Conservation (phyloP, 208 protist genomes). For the Leptomonas pyrrhocoris region DNA sequence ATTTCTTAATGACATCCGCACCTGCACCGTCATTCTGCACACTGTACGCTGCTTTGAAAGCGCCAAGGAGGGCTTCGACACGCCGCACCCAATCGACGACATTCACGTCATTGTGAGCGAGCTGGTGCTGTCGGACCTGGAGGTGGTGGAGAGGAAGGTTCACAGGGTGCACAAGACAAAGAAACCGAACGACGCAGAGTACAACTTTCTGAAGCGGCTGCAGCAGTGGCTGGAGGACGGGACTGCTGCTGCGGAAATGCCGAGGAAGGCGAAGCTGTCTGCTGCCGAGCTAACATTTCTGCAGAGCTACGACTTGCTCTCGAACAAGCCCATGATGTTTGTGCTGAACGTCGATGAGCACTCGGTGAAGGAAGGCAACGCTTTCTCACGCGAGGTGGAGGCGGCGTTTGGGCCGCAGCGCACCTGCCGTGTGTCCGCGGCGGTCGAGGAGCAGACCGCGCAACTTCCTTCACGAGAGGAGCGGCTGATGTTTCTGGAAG, state of each 20-base stretch:
- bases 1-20: conserved; percentile 87
- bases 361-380: conserved; percentile 59
- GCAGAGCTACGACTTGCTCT: conserved; percentile 69
- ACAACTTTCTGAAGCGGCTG: conserved; percentile 48
- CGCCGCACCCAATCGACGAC: conserved; percentile 77
- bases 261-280: conserved; percentile 13
- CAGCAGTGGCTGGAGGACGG: conserved; percentile 67
- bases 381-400: conserved; percentile 58
- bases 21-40: conserved; percentile 82
- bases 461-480: conserved; percentile 71
- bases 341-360: conserved; percentile 86
- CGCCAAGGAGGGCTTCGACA: conserved; percentile 79
- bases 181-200: conserved; percentile 46
- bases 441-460: conserved; percentile 83
- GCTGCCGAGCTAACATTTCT: conserved; percentile 35
- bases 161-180: conserved; percentile 51
- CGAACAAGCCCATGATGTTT: conserved; percentile 85
- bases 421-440: conserved; percentile 70
- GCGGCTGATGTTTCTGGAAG: conserved; percentile 69
- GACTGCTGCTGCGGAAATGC: conserved; percentile 45
- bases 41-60: conserved; percentile 91
- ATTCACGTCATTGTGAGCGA: conserved; percentile 79
- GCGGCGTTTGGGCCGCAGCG: conserved; percentile 53
- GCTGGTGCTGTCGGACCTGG: conserved; percentile 81
- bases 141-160: conserved; percentile 68